phyloP scores from a whole-genome alignment of 768 basidiomycete species.

The Suillus plorans region DNA sequence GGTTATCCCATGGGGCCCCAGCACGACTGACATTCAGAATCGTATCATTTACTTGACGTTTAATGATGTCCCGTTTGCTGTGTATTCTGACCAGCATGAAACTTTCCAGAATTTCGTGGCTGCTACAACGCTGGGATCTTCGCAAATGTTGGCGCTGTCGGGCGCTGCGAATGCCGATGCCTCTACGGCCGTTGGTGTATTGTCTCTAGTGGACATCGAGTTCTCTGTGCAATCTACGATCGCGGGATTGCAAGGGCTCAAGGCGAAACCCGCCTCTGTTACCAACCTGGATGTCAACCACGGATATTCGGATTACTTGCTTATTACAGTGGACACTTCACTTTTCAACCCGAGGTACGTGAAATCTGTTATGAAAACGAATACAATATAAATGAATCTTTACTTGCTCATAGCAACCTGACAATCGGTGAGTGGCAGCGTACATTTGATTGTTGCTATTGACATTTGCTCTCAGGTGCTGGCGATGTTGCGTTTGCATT shows the following conservation, averaged over 20 bases:
- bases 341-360: constrained; percentile 66
- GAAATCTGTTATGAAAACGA: not conserved
- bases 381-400: constrained; percentile 1
- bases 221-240: constrained; percentile 62
- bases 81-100: constrained; percentile 44
- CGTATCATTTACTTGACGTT: constrained; percentile 65
- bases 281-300: constrained; percentile 63
- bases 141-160: constrained; percentile 48
- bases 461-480: constrained; percentile 45
- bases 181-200: constrained; percentile 62
- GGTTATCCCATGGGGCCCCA: constrained; percentile 54
- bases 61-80: constrained; percentile 56
- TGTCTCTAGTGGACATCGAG: constrained; percentile 54
- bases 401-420: constrained; percentile 28
- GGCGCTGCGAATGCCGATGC: constrained; percentile 59
- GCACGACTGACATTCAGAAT: constrained; percentile 58
- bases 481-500: constrained; percentile 65
- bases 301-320: constrained; percentile 63
- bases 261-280: constrained; percentile 55
- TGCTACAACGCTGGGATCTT: constrained; percentile 50
- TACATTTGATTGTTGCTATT: constrained; percentile 3
- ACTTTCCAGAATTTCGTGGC: constrained; percentile 64
- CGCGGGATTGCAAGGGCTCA: constrained; percentile 63
- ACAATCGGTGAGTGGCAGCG: constrained; percentile 31
- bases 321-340: constrained; percentile 61